Evolutionary conservation across 805 yeast species (phyloP).

Genomic region (Scheffersomyces ergatensis): DNA sequence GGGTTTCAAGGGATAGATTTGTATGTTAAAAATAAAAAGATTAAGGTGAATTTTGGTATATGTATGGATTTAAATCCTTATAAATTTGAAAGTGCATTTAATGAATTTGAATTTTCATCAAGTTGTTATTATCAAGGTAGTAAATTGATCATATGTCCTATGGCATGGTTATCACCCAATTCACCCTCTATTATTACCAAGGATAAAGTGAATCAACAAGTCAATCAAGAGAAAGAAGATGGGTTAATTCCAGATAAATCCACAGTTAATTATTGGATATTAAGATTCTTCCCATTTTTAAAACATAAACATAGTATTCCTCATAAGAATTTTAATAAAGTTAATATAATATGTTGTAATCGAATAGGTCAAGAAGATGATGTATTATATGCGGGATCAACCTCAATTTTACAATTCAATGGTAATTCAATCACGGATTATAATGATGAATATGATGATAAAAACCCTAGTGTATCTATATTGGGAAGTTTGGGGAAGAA

Average conservation of each 20-base stretch:
- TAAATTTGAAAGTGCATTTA: constrained; percentile 77
- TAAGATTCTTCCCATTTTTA: constrained; percentile 64
- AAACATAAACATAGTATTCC: constrained; percentile 28
- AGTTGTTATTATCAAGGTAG: constrained; percentile 47
- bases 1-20: constrained; percentile 56
- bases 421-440: constrained; percentile 13
- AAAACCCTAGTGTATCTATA: constrained; percentile 51
- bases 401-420: constrained; percentile 54
- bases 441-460: constrained; percentile 32
- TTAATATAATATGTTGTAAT: constrained; percentile 57
- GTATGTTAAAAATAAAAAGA: constrained; percentile 8
- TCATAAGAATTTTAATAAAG: constrained; percentile 18
- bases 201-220: background rate
- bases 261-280: constrained; percentile 71
- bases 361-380: constrained; percentile 76
- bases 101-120: constrained; percentile 65
- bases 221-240: constrained; percentile 1
- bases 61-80: constrained; percentile 95
- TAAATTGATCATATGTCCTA: constrained; percentile 68
- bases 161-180: constrained; percentile 74
- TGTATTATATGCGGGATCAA: constrained; percentile 66
- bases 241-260: constrained; percentile 35
- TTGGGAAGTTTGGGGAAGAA: constrained; percentile 62
- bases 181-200: constrained; percentile 40
- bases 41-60: constrained; percentile 55